These are phyloP conservation scores for Ophiostoma piceae DNA, from an alignment of 2,329 filamentous ascomycete genomes.

Conservation along the genomic window DNA sequence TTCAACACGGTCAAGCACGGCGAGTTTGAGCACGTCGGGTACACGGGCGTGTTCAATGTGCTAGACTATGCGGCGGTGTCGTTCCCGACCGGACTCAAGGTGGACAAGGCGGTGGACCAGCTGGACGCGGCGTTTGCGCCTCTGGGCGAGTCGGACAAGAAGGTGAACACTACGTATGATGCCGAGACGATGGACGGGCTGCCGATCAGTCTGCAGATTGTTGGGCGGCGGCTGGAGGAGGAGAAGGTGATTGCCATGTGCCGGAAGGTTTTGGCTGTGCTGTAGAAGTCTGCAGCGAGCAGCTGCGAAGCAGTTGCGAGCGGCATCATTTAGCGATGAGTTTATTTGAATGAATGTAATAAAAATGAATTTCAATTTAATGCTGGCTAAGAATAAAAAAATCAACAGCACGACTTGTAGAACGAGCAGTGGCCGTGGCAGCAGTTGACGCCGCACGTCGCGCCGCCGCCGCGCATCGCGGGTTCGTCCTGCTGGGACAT, in stretches of 20 bases:
- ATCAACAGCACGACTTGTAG: slow-evolving; percentile 12
- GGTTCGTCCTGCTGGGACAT: not conserved
- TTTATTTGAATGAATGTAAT: too few relatives aligned
- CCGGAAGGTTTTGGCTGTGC: slow-evolving; percentile 27
- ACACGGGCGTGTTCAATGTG: slow-evolving; percentile 48
- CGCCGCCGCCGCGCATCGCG: slow-evolving; percentile 5
- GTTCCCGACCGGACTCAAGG: slow-evolving; percentile 41
- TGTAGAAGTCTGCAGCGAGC: not conserved
- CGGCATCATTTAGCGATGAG: too few relatives aligned
- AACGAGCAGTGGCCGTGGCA: slow-evolving; percentile 13
- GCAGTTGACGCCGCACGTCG: slow-evolving; percentile 11
- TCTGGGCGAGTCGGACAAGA: slow-evolving; percentile 37
- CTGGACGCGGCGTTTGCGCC: slow-evolving; percentile 33
- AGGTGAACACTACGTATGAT: slow-evolving; percentile 38
- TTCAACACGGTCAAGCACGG: slow-evolving; percentile 42
- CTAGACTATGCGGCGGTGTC: slow-evolving; percentile 46
- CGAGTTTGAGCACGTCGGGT: slow-evolving; percentile 44
- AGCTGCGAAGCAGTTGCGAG: too few relatives aligned
- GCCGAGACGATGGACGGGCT: slow-evolving; percentile 25
- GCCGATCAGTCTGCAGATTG: slow-evolving; percentile 33
- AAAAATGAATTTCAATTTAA: too few relatives aligned
- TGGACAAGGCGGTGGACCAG: slow-evolving; percentile 39
- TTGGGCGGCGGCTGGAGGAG: slow-evolving; percentile 40
- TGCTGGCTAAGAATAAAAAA: not conserved
- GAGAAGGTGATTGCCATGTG: slow-evolving; percentile 39